Conservation (phyloP, 768 basidiomycete species). For the Auriscalpium orientale region DNA sequence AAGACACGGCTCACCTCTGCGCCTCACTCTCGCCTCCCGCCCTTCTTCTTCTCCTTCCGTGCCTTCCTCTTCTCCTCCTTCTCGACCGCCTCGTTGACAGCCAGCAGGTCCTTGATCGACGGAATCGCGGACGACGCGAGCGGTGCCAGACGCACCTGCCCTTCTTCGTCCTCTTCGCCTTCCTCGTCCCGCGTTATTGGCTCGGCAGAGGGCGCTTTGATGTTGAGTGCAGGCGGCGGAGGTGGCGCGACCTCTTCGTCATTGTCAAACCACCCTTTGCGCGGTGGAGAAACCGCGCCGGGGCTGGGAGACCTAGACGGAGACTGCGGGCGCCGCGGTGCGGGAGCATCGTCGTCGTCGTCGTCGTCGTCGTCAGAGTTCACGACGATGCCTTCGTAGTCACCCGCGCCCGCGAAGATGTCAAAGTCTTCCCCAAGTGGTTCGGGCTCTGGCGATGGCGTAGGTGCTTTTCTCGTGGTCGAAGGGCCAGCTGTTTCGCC, state of each 20-base stretch:
- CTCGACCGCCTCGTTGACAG: slow-evolving; percentile 62
- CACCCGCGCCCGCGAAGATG: slow-evolving; percentile 82
- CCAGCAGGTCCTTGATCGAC: slow-evolving; percentile 77
- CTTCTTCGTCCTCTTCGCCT: slow-evolving; percentile 37
- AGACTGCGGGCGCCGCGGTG: background rate
- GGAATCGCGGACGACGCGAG: slow-evolving; percentile 76
- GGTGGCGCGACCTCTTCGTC: background rate
- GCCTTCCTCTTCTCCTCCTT: slow-evolving; percentile 62
- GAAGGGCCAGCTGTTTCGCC: background rate
- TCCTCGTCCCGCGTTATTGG: slow-evolving; percentile 28
- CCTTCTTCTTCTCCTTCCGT: slow-evolving; percentile 69
- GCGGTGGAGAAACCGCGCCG: background rate
- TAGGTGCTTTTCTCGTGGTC: slow-evolving; percentile 7
- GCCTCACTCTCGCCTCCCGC: slow-evolving; percentile 29
- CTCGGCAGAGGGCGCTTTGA: slow-evolving; percentile 3
- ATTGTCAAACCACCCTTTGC: slow-evolving; percentile 9
- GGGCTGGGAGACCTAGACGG: background rate
- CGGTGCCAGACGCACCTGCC: slow-evolving; percentile 54
- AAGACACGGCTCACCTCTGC: slow-evolving; percentile 14
- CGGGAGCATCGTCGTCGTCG: slow-evolving; percentile 1
- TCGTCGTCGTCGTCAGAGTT: slow-evolving; percentile 36
- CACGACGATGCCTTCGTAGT: slow-evolving; percentile 65
- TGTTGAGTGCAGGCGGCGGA: background rate
- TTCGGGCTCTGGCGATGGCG: slow-evolving; percentile 28
- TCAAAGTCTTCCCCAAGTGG: slow-evolving; percentile 61